Evolutionary conservation across 345 rosid genomes (phyloP).

Genomic region (Camelina hispida): DNA sequence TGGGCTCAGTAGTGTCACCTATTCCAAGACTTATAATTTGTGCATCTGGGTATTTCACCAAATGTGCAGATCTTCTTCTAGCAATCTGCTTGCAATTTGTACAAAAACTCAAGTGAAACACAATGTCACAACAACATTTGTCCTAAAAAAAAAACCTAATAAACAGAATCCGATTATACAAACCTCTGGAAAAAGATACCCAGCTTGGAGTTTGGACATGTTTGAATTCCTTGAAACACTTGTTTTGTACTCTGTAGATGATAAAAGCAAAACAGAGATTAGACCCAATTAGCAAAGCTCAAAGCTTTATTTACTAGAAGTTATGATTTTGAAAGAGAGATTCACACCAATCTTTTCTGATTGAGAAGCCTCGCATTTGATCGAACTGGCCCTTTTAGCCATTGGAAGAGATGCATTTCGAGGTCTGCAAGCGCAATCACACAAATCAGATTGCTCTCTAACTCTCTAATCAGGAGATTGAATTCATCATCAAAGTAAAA

Average conservation of each 20-base stretch:
- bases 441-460: not conserved
- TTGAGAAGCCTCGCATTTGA: conserved; percentile 35
- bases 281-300: not conserved
- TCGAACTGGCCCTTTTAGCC: conserved; percentile 28
- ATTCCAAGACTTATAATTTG: conserved; percentile 90
- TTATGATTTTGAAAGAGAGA: not conserved
- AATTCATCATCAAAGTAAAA: no score
- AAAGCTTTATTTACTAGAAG: not conserved
- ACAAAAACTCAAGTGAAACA: not conserved
- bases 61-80: conserved; percentile 79
- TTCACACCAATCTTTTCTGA: conserved; percentile 33
- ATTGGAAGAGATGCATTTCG: conserved; percentile 29
- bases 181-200: conserved; percentile 93
- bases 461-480: no score
- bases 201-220: conserved; percentile 93
- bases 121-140: not conserved
- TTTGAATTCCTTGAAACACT: conserved; percentile 80
- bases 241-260: conserved; percentile 68
- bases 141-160: not conserved
- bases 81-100: conserved; percentile 58
- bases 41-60: conserved; percentile 81
- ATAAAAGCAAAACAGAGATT: not conserved
- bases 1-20: conserved; percentile 96
- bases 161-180: conserved; percentile 27
- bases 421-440: conserved; percentile 3